Evolutionary conservation across 1,139 yeast species (phyloP).

Genomic region (Chernovozyma aurita): DNA sequence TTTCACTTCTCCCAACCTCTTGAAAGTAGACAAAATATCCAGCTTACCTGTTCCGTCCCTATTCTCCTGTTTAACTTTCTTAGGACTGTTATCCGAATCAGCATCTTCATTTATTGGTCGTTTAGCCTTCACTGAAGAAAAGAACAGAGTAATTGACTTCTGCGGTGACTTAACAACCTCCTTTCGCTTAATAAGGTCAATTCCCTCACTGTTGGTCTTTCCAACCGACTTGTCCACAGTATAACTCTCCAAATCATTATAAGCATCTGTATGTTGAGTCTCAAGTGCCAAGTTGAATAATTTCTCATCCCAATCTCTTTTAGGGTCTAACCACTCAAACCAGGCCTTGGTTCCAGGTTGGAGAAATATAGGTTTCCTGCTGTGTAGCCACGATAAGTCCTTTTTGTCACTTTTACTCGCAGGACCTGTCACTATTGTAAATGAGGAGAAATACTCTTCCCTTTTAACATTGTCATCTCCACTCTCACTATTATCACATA

Average conservation of each 20-base stretch:
- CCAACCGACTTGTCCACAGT: conserved; percentile 66
- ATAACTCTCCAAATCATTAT: conserved; percentile 44
- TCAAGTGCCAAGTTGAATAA: conserved; percentile 29
- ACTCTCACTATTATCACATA: too few species aligned
- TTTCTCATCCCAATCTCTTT: conserved; percentile 31
- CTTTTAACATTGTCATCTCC: conserved; percentile 13
- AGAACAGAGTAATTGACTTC: conserved; percentile 26
- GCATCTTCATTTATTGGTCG: neutral
- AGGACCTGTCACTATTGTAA: conserved; percentile 69
- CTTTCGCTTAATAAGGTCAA: conserved; percentile 32
- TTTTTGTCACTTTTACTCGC: conserved; percentile 45
- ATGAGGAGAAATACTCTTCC: conserved; percentile 40
- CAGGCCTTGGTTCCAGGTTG: conserved; percentile 54
- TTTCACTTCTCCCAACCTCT: too few species aligned
- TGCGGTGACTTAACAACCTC: conserved; percentile 16
- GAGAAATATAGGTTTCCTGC: conserved; percentile 71
- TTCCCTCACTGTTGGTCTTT: conserved; percentile 47
- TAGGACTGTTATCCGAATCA: neutral
- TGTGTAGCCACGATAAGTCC: conserved; percentile 65
- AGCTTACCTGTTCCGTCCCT: too few species aligned
- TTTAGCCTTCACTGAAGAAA: conserved; percentile 11
- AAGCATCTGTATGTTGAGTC: conserved; percentile 34
- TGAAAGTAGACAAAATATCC: too few species aligned
- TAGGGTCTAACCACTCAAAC: conserved; percentile 59
- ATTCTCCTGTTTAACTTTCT: neutral